Base-by-base conservation (phyloP, 202 grass and related monocot species). In the Elaeis oleifera region DNA sequence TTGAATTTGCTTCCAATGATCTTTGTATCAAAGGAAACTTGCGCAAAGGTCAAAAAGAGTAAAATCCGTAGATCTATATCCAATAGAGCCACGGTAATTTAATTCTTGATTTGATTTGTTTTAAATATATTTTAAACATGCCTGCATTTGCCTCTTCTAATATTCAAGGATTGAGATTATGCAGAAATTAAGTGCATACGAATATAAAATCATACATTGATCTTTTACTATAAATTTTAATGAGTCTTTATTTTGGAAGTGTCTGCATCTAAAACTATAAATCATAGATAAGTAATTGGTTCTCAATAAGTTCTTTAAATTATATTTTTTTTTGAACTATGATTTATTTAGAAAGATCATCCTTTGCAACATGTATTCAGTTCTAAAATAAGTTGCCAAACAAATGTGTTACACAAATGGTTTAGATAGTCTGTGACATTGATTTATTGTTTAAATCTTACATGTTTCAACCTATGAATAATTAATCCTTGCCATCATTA, bases 11-110 rank as follows among this genome's bases (percentile, higher is more conserved):
- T 82, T 65, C 2, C 48, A 3, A 24, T 61, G 75, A 71, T 72
- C 23, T 49, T 63, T 80, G 69, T 32, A 83, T 80, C 79, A 90
- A 82, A 90, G 79, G 73, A 90, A 90, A 71, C 82, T 90, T 56
- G 79, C 83, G 14, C 87, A 90, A 75, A 72, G 87, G 71, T 90
- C 87, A 3, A 82, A 90, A 74, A 80, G 87, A 61, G 87, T 90
- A 24, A 90, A 90, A 74, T 90, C 87, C 32, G 87, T 83, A 72
- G 87, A 90, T 90, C 79, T 90, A 58, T 82, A 90, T 54, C 87
- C 87, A 18, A 83, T 73, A 7, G 87, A 86, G 62, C 87, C 82
- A 90, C 86, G 87, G 87, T 90, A 65, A 78, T 71, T 52, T 28
- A 0, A 3, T 39, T 32, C 6, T 64, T 54, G 18, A 53, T 48